Base-by-base conservation (phyloP, 1,284 basidiomycete genomes). In the Ceratobasidium sp. region DNA sequence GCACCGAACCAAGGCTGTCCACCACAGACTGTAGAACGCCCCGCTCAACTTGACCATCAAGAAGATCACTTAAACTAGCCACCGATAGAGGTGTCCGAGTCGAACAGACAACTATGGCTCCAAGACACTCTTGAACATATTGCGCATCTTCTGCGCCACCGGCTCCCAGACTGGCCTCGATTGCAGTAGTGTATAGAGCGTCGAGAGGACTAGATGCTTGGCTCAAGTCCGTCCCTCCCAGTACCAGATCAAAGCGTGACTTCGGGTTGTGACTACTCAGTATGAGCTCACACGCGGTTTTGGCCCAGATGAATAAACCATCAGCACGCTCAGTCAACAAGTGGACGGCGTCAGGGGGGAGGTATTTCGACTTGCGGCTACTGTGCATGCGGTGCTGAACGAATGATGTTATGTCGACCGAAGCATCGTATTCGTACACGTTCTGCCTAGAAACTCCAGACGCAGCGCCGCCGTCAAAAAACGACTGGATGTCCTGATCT, bases 1-100 rank as follows among this genome's bases (percentile, higher is more conserved):
- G 21, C 2, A 73, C 73, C 8, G 73, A 70, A 18, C 50, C 46
- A 21, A 73, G 57, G 16, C 35, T 55, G 11, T 21, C 44, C 21
- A 66, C 38, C 5, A 47, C 47, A 9, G 21, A 1, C 13, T 18
- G 23, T 14, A 63, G 28, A 16, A 35, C 44, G 28, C 16, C 18
- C 28, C 23, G n/a, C 16, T 46, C 32, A 16, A 58, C n/a, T n/a
- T n/a, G 13, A 35, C 21, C n/a, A 23, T n/a, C 35, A 11, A 63
- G 61, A 2, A 61, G 21, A 1, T 44, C 18, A 3, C 23, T 26
- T 18, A 63, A 28, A 11, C 23, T n/a, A 18, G 38, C 49, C 13
- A 54, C 49, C 16, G 38, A 21, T 1, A 67, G 32, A 2, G 63
- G 63, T 7, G 30, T 52, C 6, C 47, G 32, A 3, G 23, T 38